Conservation (phyloP, 768 basidiomycete genomes). For the Lactifluus piperatus region DNA sequence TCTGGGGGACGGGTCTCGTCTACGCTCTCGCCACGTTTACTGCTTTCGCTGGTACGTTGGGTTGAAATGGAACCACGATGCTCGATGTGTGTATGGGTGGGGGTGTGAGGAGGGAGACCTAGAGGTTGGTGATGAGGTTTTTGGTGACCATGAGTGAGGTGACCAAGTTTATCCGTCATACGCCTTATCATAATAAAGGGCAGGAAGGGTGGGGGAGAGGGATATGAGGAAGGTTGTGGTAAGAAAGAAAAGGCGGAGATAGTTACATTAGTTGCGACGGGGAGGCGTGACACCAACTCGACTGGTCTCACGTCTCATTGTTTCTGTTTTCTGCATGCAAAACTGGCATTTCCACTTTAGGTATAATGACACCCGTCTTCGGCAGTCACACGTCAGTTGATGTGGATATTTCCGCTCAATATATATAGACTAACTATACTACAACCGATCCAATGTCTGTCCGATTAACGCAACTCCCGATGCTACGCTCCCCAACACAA, state of each 20-base stretch:
- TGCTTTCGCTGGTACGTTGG: conserved; percentile 50
- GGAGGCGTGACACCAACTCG: too few species aligned
- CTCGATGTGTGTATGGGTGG: conserved; percentile 26
- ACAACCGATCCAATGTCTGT: conserved; percentile 63
- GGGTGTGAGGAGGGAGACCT: conserved; percentile 12
- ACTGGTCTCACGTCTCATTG: not conserved
- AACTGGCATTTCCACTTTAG: conserved; percentile 9
- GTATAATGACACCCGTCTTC: conserved; percentile 12
- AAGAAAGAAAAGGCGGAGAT: too few species aligned
- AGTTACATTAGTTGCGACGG: not conserved
- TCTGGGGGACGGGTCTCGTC: conserved; percentile 10
- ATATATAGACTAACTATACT: too few species aligned
- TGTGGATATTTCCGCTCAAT: too few species aligned
- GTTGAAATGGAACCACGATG: conserved; percentile 64
- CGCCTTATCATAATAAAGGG: conserved; percentile 25
- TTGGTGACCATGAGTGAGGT: conserved; percentile 21
- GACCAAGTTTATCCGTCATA: conserved; percentile 29
- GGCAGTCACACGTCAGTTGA: not conserved
- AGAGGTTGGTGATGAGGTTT: conserved; percentile 20
- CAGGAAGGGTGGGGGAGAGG: too few species aligned
- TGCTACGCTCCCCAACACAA: conserved; percentile 57
- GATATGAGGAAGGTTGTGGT: not conserved
- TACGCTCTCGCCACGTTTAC: conserved; percentile 34
- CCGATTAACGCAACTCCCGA: conserved; percentile 63
- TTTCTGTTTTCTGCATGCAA: not conserved